Percentiles rank a stretch among this genome's conserved stretches.
Conservation (phyloP, 176 grass and related monocot genomes). For the Oropetium thomaeum region DNA sequence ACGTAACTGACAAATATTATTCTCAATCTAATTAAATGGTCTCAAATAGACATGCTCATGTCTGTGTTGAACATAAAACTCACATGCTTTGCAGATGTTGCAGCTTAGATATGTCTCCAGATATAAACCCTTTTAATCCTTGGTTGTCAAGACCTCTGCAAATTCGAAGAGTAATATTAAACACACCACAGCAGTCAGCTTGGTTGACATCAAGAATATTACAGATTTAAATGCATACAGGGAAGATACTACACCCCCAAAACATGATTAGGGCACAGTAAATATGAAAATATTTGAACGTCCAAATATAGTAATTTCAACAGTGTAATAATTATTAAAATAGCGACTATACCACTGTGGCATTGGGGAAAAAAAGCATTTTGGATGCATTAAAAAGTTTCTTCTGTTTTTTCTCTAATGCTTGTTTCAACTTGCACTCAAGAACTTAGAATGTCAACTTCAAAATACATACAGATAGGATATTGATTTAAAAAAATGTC, state of each 20-base stretch:
- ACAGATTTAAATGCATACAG: not conserved
- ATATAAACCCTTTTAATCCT: conserved; percentile 81
- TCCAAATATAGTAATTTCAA: not conserved
- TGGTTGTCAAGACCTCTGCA: conserved; percentile 96
- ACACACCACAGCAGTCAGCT: not conserved
- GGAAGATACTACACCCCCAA: not conserved
- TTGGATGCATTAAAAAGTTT: not conserved
- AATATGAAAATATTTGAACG: not conserved
- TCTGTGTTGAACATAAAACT: conserved; percentile 26
- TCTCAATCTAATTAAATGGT: not conserved
- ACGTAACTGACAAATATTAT: not conserved
- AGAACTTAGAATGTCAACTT: conserved; percentile 4
- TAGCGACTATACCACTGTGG: not conserved
- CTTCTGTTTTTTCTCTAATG: not conserved
- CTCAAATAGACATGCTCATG: conserved; percentile 2
- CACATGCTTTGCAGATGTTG: conserved; percentile 84
- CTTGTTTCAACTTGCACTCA: not conserved
- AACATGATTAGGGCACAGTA: not conserved
- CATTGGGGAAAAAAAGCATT: not conserved
- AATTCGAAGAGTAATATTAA: conserved; percentile 26
- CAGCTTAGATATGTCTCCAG: conserved; percentile 67
- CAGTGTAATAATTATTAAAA: not conserved
- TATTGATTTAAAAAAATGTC: not conserved
- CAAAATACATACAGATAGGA: conserved; percentile 7
- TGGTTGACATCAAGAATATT: not conserved